These are phyloP conservation scores for Canavalia ensiformis DNA, from an alignment of 306 rosid genomes.

Conservation along the genomic window DNA sequence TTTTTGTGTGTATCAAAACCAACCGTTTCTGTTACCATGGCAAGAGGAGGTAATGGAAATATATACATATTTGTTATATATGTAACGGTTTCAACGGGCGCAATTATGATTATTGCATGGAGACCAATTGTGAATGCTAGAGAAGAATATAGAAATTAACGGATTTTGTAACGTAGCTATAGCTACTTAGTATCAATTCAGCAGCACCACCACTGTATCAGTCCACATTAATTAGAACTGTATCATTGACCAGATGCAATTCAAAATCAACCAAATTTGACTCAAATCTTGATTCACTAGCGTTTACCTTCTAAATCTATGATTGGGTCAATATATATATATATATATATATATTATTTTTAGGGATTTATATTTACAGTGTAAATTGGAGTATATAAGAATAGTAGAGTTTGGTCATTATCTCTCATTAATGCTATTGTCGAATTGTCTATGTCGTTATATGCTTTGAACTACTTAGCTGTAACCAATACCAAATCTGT, in stretches of 20 bases:
- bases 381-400: neutral
- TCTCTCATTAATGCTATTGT: conserved; percentile 46
- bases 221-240: neutral
- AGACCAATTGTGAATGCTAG: neutral
- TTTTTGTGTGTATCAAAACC: neutral
- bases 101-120: neutral
- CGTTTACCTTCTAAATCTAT: conserved; percentile 5
- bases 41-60: too few relatives aligned
- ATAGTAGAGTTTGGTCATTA: conserved; percentile 32
- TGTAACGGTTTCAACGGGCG: neutral
- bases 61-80: too few relatives aligned
- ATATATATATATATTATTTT: neutral
- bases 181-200: neutral
- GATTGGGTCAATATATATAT: neutral
- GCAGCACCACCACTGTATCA: neutral
- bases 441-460: conserved; percentile 36
- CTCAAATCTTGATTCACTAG: conserved; percentile 15
- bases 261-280: conserved; percentile 48
- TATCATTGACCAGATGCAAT: conserved; percentile 47
- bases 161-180: neutral
- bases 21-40: too few relatives aligned
- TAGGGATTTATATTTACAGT: neutral
- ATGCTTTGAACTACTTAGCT: conserved; percentile 38
- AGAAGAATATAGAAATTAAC: neutral
- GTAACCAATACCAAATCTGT: conserved; percentile 33